These are phyloP conservation scores for Alternaria consortialis DNA, from an alignment of 2,329 filamentous ascomycete species.

Conservation along the genomic window DNA sequence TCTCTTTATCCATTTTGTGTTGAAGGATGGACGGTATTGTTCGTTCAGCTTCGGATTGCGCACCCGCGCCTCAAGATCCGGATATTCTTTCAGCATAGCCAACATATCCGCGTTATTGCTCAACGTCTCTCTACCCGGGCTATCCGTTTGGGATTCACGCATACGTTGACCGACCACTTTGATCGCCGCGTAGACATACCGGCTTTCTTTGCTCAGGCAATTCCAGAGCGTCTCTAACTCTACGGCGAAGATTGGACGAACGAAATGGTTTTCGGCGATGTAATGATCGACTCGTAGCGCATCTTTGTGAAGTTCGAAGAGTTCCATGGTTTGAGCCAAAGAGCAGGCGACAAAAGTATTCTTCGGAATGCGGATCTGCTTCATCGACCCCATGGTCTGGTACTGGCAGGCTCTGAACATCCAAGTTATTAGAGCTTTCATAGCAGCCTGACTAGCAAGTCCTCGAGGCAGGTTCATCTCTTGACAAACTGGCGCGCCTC, in stretches of 20 bases:
- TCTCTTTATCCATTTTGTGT: conserved; percentile 13
- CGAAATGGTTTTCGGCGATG: conserved; percentile 23
- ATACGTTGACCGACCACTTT: conserved; percentile 17
- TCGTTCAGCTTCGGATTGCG: conserved; percentile 23
- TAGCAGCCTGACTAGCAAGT: conserved; percentile 17
- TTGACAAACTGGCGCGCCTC: conserved; percentile 13
- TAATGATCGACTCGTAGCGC: conserved; percentile 26
- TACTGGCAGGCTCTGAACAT: conserved; percentile 33
- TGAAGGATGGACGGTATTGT: conserved; percentile 13
- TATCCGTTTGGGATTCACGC: background rate
- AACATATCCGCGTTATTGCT: conserved; percentile 12
- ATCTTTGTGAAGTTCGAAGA: conserved; percentile 32
- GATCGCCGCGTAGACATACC: conserved; percentile 32
- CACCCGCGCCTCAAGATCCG: conserved; percentile 16
- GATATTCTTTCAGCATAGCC: conserved; percentile 14
- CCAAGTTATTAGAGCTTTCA: conserved; percentile 33
- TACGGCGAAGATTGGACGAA: conserved; percentile 22
- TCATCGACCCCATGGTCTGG: conserved; percentile 18
- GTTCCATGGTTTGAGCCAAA: conserved; percentile 27
- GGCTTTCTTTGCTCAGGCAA: conserved; percentile 25
- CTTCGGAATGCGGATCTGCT: conserved; percentile 24
- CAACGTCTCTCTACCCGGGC: background rate
- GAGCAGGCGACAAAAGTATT: conserved; percentile 34
- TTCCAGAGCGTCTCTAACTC: conserved; percentile 35
- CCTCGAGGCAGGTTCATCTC: conserved; percentile 23